These are phyloP conservation scores for Hyphodiscus sp. DNA, from an alignment of 2,329 filamentous ascomycete genomes.

Conservation along the genomic window DNA sequence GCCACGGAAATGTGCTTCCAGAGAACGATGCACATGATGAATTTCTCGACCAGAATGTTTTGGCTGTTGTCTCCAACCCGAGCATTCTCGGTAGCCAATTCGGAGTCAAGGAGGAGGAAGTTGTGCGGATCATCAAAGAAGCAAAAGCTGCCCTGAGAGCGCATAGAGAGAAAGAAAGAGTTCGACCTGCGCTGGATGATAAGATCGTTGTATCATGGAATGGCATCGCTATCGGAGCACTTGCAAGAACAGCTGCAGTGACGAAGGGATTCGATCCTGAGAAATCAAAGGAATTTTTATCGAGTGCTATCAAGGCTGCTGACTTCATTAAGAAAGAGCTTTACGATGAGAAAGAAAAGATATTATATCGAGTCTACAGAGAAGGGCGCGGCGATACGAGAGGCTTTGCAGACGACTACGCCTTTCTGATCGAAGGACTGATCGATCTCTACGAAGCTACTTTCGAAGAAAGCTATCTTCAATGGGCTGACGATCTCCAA, in stretches of 20 bases:
- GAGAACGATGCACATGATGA: slow-evolving; percentile 87
- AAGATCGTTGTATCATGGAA: slow-evolving; percentile 88
- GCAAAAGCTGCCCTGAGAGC: slow-evolving; percentile 63
- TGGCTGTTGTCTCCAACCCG: slow-evolving; percentile 63
- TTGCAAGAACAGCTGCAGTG: slow-evolving; percentile 68
- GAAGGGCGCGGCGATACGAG: slow-evolving; percentile 56
- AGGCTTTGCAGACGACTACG: slow-evolving; percentile 91
- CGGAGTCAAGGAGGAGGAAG: slow-evolving; percentile 61
- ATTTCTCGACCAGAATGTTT: slow-evolving; percentile 87
- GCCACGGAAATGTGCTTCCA: slow-evolving; percentile 79
- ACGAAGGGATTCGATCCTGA: slow-evolving; percentile 54
- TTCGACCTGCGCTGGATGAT: slow-evolving; percentile 72
- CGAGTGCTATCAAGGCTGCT: slow-evolving; percentile 61
- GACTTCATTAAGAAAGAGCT: slow-evolving; percentile 66
- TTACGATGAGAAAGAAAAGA: slow-evolving; percentile 57
- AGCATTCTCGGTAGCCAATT: slow-evolving; percentile 69
- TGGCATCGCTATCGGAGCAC: slow-evolving; percentile 74
- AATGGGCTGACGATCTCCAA: slow-evolving; percentile 79
- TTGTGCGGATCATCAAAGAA: slow-evolving; percentile 58
- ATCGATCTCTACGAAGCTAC: slow-evolving; percentile 81
- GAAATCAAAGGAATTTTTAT: slow-evolving; percentile 54
- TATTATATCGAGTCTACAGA: slow-evolving; percentile 69
- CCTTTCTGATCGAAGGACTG: slow-evolving; percentile 76
- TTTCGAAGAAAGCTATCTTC: slow-evolving; percentile 65
- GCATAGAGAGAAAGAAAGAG: slow-evolving; percentile 67